Evolutionary conservation across 2,329 filamentous ascomycete species (phyloP).

Genomic region (Ascochyta koolunga): DNA sequence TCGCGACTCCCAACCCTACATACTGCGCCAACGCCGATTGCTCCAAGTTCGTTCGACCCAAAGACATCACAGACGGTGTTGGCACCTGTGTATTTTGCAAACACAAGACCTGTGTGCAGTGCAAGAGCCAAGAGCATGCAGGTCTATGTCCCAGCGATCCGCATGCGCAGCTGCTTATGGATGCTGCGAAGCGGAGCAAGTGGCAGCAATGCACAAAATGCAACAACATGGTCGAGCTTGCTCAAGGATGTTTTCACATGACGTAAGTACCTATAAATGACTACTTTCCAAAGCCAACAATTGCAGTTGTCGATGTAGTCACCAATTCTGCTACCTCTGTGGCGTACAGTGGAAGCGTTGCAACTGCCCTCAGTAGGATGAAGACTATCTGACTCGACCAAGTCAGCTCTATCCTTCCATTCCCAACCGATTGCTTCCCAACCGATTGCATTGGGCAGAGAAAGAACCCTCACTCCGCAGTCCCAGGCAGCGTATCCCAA

Average conservation of each 20-base stretch:
- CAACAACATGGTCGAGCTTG: conserved; percentile 26
- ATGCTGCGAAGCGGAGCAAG: conserved; percentile 20
- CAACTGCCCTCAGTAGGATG: conserved; percentile 15
- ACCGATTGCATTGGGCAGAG: too few relatives aligned
- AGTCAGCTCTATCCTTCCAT: too few relatives aligned
- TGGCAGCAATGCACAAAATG: conserved; percentile 28
- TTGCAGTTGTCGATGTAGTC: conserved; percentile 18
- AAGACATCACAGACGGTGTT: conserved; percentile 14
- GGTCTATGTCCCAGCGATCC: conserved; percentile 23
- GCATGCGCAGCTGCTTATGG: conserved; percentile 20
- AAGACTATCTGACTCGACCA: conserved; percentile 14
- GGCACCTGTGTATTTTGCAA: conserved; percentile 20
- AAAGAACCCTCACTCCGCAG: too few relatives aligned
- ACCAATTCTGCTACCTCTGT: conserved; percentile 31
- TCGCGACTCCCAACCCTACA: conserved; percentile 24
- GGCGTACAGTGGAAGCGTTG: conserved; percentile 22
- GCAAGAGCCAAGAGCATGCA: conserved; percentile 17
- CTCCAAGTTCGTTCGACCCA: conserved; percentile 17
- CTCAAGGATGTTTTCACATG: conserved; percentile 26
- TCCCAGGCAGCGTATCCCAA: too few relatives aligned
- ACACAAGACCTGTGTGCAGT: conserved; percentile 16
- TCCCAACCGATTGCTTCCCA: too few relatives aligned
- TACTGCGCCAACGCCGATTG: conserved; percentile 22
- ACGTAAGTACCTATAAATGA: neutral
- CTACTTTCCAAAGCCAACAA: neutral